A percentile compares a stretch with the other conserved stretches of the same genome.
These are phyloP conservation scores for Podospora didyma DNA, from an alignment of 495 filamentous ascomycete genomes.

Conservation along the genomic window DNA sequence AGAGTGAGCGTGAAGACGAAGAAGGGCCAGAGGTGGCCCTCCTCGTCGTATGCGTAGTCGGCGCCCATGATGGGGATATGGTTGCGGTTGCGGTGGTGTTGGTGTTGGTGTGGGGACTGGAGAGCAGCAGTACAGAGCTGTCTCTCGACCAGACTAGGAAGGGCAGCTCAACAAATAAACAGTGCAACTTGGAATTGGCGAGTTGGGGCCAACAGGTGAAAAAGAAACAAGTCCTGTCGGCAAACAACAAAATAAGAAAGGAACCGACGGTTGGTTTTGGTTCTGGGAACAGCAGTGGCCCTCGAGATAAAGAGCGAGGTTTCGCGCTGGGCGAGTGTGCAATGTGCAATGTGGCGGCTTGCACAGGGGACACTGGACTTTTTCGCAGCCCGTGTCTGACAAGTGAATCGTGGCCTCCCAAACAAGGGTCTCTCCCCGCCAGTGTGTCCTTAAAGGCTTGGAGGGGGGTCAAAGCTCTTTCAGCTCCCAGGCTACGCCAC, in stretches of 20 bases:
- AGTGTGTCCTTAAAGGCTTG: constrained; percentile 6
- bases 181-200: no score
- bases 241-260: no score
- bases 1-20: constrained; percentile 89
- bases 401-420: constrained; percentile 38
- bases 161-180: no score
- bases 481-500: not conserved
- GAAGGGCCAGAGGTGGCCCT: constrained; percentile 98
- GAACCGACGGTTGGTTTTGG: not conserved
- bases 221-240: no score
- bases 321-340: not conserved
- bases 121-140: not conserved
- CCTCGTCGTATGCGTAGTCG: constrained; percentile 96
- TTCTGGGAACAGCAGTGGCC: not conserved
- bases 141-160: no score
- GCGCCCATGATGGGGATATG: constrained; percentile 66
- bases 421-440: not conserved
- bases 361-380: constrained; percentile 3
- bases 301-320: not conserved
- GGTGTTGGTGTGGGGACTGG: not conserved
- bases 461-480: constrained; percentile 24
- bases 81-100: not conserved
- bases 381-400: not conserved
- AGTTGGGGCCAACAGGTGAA: no score
- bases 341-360: constrained; percentile 34